Evolutionary conservation across 208 protist genomes (phyloP).

Genomic region (Eutreptiella sp.): DNA sequence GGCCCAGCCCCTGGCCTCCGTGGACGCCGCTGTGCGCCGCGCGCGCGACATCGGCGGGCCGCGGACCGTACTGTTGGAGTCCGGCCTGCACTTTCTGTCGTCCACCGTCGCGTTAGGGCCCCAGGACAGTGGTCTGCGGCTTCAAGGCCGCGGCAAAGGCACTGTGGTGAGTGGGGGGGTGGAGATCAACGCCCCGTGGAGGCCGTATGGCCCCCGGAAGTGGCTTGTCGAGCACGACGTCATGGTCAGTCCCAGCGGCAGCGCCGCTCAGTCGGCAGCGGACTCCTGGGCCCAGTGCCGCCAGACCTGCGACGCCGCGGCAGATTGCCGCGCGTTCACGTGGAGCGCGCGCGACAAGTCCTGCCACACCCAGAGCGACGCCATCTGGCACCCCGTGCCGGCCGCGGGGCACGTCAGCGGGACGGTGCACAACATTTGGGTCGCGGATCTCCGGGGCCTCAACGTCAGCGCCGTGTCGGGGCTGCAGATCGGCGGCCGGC

Average conservation of each 20-base stretch:
- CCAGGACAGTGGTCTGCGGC: not conserved
- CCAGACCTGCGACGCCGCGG: too few relatives aligned
- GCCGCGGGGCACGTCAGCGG: too few relatives aligned
- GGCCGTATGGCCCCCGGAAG: too few relatives aligned
- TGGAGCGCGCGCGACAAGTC: too few relatives aligned
- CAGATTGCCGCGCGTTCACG: too few relatives aligned
- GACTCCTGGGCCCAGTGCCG: too few relatives aligned
- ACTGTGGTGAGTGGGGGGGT: not conserved
- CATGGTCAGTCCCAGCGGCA: too few relatives aligned
- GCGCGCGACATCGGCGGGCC: not conserved
- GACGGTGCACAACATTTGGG: not conserved
- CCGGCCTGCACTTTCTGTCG: not conserved
- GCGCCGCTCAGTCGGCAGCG: too few relatives aligned
- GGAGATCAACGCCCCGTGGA: not conserved
- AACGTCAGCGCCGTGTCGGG: constrained; percentile 26
- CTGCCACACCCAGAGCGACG: too few relatives aligned
- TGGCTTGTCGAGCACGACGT: too few relatives aligned
- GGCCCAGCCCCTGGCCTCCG: not conserved
- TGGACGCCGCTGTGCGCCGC: not conserved
- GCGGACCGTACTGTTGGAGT: not conserved
- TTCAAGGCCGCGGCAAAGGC: not conserved
- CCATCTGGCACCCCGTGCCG: too few relatives aligned
- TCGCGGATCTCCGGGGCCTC: not conserved
- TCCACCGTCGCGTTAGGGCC: not conserved
- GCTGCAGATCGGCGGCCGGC: constrained; percentile 20